Evolutionary conservation across 805 yeast species (phyloP), one percentile per base, ranked within the genome.

Genomic region (Lachancea sp.): DNA sequence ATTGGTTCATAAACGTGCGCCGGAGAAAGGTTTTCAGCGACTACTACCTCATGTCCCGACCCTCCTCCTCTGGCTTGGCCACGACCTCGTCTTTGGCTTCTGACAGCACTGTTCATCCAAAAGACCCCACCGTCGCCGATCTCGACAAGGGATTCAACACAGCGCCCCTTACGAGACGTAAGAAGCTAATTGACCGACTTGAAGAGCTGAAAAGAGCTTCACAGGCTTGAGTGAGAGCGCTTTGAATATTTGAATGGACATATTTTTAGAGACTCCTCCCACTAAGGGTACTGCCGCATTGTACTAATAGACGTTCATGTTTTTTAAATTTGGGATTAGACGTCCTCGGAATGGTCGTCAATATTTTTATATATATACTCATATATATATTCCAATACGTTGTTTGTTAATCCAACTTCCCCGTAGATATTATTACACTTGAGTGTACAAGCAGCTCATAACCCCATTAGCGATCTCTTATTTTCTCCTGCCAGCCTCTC

Each of bases 1-100:
- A 85, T 56, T 85, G 95, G 95, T 85, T 85, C 54, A 86, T 85
- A 55, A 85, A 85, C 57, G 94, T 90, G 15, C 74, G 95, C 51
- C 70, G 95, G 53, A 69, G 95, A 50, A 78, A 83, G 55, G 73
- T 85, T 5, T 62, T 61, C 31, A 52, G 51, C 34, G 65, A 60
- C 22, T 56, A 60, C 39, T 56, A 57, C 30, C 55, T 52, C 29
- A 20, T 44, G 40, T 40, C 43, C 29, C 39, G 40, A 15, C 36
- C 35, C 24, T 28, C 33, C 12, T 24, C 42, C 19, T 34, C 34
- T n/a, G 31, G 16, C 23, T 24, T 37, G 25, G 48, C 45, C 12
- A 52, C 47, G 29, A 52, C 49, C 11, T 25, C 32, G 12, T 29
- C 32, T 17, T 30, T 18, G 21, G 5, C 21, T 13, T 30, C 34